A percentile compares a stretch with the other conserved stretches of the same genome.
Conservation (phyloP, 805 yeast species). For the Kodamaea hsintzibuensis region DNA sequence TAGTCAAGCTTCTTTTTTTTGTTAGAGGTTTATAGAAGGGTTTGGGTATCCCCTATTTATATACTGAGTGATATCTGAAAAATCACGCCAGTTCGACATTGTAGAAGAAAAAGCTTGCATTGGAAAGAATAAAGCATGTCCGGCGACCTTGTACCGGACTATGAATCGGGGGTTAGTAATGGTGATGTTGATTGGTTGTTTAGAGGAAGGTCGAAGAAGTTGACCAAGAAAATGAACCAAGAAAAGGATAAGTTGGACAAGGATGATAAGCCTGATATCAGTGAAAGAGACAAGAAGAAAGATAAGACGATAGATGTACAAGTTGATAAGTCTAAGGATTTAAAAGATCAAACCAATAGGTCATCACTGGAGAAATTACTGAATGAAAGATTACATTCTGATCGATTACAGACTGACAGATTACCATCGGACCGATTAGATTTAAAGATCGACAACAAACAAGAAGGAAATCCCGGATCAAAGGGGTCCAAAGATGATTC, state of each 20-base stretch:
- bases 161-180: conserved; percentile 57
- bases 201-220: conserved; percentile 68
- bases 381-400: neutral
- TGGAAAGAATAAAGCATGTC: neutral
- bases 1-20: neutral
- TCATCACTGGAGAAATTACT: neutral
- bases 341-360: neutral
- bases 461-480: neutral
- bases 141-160: neutral
- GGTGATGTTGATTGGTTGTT: conserved; percentile 87
- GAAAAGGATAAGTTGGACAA: neutral
- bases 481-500: neutral
- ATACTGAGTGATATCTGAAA: neutral
- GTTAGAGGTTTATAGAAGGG: neutral
- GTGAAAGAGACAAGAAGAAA: neutral
- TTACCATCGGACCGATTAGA: neutral
- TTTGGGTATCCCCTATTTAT: neutral
- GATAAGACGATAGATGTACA: neutral
- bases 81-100: conserved; percentile 1
- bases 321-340: neutral
- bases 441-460: neutral
- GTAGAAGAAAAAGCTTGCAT: neutral
- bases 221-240: conserved; percentile 42
- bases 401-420: neutral
- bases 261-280: neutral